Evolutionary conservation across 148 eudicot species (phyloP).

Genomic region (Persicaria tinctoria): DNA sequence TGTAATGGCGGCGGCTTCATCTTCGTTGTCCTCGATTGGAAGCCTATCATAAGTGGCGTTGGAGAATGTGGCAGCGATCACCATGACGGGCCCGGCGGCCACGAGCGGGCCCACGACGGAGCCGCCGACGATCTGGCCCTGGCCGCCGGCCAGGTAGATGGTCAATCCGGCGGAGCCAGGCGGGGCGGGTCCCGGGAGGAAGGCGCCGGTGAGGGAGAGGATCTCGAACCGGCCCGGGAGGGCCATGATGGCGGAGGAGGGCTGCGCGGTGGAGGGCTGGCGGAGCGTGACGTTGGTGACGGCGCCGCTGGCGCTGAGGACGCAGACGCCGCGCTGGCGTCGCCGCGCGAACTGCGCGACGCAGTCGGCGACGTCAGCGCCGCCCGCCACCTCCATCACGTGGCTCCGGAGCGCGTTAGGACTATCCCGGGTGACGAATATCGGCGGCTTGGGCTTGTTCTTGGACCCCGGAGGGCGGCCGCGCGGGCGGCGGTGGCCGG

Average conservation of each 20-base stretch:
- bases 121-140: slow-evolving; percentile 58
- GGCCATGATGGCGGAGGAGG: slow-evolving; percentile 30
- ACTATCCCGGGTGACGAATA: slow-evolving; percentile 53
- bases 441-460: slow-evolving; percentile 56
- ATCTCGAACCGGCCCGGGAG: slow-evolving; percentile 64
- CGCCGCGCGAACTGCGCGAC: slow-evolving; percentile 46
- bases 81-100: slow-evolving; percentile 59
- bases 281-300: slow-evolving; percentile 46
- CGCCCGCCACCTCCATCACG: slow-evolving; percentile 48
- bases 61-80: slow-evolving; percentile 55
- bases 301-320: slow-evolving; percentile 44
- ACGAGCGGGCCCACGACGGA: slow-evolving; percentile 43
- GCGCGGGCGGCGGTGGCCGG: slow-evolving; percentile 27
- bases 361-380: slow-evolving; percentile 43
- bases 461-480: slow-evolving; percentile 59
- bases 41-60: slow-evolving; percentile 58
- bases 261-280: slow-evolving; percentile 25
- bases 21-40: slow-evolving; percentile 42
- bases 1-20: slow-evolving; percentile 21
- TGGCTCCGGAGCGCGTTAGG: slow-evolving; percentile 61
- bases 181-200: slow-evolving; percentile 47
- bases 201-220: slow-evolving; percentile 47
- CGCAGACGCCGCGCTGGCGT: slow-evolving; percentile 54
- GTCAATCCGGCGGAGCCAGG: slow-evolving; percentile 50
- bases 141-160: slow-evolving; percentile 46